Conservation (phyloP, 495 filamentous ascomycete species). For the Aspergillus olivimuriae region DNA sequence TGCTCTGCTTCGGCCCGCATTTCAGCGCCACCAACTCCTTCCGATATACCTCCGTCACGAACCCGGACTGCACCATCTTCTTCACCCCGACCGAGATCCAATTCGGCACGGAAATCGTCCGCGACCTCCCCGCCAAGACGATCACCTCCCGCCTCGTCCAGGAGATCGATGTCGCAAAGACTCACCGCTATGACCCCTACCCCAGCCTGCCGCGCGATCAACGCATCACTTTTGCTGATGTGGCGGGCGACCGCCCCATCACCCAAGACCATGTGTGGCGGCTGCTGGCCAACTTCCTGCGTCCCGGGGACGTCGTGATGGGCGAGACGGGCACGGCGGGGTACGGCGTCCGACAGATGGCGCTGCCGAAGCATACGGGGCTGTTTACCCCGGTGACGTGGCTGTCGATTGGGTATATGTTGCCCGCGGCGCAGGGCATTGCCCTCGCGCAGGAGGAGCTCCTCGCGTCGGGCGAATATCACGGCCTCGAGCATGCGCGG, state of each 20-base stretch:
- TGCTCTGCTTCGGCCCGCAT: slow-evolving; percentile 23
- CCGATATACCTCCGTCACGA: slow-evolving; percentile 14
- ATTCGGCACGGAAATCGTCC: slow-evolving; percentile 6
- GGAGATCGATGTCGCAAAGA: slow-evolving; percentile 8
- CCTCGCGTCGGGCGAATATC: slow-evolving; percentile 4
- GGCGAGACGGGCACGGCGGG: slow-evolving; percentile 31
- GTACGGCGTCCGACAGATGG: slow-evolving; percentile 18
- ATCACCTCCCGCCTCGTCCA: slow-evolving; percentile 10
- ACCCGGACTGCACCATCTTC: slow-evolving; percentile 7
- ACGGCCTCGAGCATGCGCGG: slow-evolving; percentile 14
- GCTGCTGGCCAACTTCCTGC: slow-evolving; percentile 21
- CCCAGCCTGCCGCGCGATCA: background rate
- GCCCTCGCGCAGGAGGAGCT: slow-evolving; percentile 32
- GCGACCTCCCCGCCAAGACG: slow-evolving; percentile 9
- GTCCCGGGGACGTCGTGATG: slow-evolving; percentile 24
- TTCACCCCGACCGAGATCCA: slow-evolving; percentile 9
- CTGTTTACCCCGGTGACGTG: slow-evolving; percentile 29
- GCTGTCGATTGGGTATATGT: slow-evolving; percentile 38
- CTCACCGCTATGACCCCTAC: slow-evolving; percentile 3
- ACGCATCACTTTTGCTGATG: too few relatives aligned
- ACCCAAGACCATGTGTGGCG: slow-evolving; percentile 11
- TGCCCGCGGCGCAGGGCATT: slow-evolving; percentile 35
- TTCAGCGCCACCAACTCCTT: slow-evolving; percentile 24
- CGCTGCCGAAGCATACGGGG: slow-evolving; percentile 15
- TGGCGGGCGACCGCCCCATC: too few relatives aligned